phyloP scores from a whole-genome alignment of 805 yeast species.

The Sugiyamaella smithiae region DNA sequence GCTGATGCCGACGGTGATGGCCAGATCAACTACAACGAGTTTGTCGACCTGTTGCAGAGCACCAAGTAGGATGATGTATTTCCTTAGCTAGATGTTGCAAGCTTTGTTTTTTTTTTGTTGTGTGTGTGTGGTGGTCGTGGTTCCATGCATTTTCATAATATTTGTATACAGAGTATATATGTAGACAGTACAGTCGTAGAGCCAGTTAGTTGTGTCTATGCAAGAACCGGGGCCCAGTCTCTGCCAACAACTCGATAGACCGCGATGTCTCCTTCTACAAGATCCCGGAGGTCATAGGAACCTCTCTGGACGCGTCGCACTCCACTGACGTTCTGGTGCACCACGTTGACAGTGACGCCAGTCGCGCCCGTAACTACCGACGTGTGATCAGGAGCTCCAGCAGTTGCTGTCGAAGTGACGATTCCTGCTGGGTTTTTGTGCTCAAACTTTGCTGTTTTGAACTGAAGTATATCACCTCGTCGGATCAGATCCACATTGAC shows the following conservation, averaged over 20 bases:
- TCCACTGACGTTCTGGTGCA: constrained; percentile 36
- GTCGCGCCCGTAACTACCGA: constrained; percentile 31
- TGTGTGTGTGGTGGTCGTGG: no score
- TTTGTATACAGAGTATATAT: no score
- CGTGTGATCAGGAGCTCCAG: constrained; percentile 39
- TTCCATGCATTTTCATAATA: no score
- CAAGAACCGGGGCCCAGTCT: constrained; percentile 31
- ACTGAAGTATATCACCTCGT: constrained; percentile 39
- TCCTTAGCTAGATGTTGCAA: no score
- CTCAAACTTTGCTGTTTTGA: constrained; percentile 29
- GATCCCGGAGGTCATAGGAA: constrained; percentile 26
- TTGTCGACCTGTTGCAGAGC: constrained; percentile 68
- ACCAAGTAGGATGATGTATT: constrained; percentile 1
- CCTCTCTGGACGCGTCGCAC: constrained; percentile 31
- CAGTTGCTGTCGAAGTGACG: constrained; percentile 14
- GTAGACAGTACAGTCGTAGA: no score
- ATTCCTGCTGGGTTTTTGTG: constrained; percentile 19
- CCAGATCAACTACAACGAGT: constrained; percentile 94
- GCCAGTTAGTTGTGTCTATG: no score
- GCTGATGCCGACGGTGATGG: constrained; percentile 87
- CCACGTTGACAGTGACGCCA: constrained; percentile 13
- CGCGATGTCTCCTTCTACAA: constrained; percentile 31
- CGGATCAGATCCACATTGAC: constrained; percentile 27
- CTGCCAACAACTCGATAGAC: constrained; percentile 34
- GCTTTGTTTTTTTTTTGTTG: no score